Evolutionary conservation across 139 green algal genomes (phyloP).

Genomic region (Chlorokybus atmophyticus): DNA sequence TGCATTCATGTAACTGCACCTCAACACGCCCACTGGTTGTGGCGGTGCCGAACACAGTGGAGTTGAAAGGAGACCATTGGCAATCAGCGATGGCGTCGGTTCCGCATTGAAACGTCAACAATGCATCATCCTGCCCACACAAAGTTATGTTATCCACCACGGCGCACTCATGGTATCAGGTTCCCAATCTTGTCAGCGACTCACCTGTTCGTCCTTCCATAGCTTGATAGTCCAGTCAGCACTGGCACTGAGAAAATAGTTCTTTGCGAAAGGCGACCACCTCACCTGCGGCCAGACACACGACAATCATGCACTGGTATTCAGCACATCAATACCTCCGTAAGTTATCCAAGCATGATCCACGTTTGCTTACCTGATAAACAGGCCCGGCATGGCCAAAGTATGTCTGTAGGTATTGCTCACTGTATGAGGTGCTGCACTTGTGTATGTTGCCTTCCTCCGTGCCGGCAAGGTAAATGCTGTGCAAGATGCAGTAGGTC

Average conservation of each 20-base stretch:
- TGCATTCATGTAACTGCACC: too few species aligned
- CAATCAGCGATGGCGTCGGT: constrained; percentile 39
- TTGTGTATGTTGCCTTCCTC: constrained; percentile 74
- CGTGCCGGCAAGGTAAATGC: constrained; percentile 40
- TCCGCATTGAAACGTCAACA: constrained; percentile 52
- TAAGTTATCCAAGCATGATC: not conserved
- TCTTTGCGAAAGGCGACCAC: constrained; percentile 56
- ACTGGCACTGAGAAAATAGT: constrained; percentile 52
- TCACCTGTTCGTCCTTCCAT: constrained; percentile 46
- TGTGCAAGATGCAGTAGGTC: not conserved
- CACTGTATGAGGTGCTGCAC: constrained; percentile 63
- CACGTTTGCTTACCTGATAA: constrained; percentile 6
- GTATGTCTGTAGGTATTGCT: constrained; percentile 69
- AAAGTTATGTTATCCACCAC: not conserved
- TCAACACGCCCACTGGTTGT: constrained; percentile 52
- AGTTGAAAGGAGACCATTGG: constrained; percentile 60
- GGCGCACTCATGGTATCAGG: not conserved
- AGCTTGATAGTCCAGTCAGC: constrained; percentile 69
- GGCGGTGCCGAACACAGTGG: constrained; percentile 64
- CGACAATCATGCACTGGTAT: not conserved
- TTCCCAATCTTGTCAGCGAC: not conserved
- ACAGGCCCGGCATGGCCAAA: constrained; percentile 42
- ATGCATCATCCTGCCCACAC: constrained; percentile 15
- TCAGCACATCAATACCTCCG: not conserved
- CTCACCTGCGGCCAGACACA: constrained; percentile 22